These are phyloP conservation scores for Volvox carteri DNA, from an alignment of 163 green algal genomes.

Conservation along the genomic window DNA sequence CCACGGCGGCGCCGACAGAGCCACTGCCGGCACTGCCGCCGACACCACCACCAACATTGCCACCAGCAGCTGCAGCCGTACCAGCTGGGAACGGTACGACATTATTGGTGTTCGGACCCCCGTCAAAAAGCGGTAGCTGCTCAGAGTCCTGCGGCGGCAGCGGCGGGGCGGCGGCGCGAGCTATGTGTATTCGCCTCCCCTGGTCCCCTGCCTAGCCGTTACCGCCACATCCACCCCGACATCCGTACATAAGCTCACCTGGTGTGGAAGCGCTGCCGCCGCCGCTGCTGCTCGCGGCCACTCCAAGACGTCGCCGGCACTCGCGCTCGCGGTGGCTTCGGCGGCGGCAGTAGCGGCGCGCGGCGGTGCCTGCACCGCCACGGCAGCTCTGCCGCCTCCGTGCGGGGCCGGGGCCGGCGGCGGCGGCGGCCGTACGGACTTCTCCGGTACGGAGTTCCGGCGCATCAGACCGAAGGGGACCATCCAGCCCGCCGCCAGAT, in stretches of 20 bases:
- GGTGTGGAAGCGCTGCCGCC: neutral
- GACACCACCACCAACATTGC: neutral
- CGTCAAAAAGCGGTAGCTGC: too few species aligned
- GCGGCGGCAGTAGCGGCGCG: neutral
- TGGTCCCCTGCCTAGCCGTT: too few species aligned
- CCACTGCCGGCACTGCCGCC: neutral
- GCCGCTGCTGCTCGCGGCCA: too few species aligned
- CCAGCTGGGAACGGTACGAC: constrained; percentile 2
- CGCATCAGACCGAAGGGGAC: constrained; percentile 6
- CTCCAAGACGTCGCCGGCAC: too few species aligned
- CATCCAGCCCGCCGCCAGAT: neutral
- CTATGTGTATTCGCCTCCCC: too few species aligned
- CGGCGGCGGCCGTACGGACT: neutral
- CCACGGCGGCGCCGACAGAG: neutral
- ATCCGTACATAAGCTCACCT: too few species aligned
- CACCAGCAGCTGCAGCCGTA: neutral
- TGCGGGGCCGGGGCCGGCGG: neutral
- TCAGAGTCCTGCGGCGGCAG: too few species aligned
- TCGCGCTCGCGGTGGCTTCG: neutral
- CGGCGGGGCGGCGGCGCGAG: too few species aligned
- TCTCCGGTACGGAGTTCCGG: neutral
- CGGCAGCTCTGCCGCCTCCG: constrained; percentile 4
- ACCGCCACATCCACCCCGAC: too few species aligned
- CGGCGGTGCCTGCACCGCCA: constrained; percentile 3
- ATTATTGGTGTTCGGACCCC: constrained; percentile 17